Evolutionary conservation across 345 rosid species (phyloP).

Genomic region (Cardamine chenopodiifolia): DNA sequence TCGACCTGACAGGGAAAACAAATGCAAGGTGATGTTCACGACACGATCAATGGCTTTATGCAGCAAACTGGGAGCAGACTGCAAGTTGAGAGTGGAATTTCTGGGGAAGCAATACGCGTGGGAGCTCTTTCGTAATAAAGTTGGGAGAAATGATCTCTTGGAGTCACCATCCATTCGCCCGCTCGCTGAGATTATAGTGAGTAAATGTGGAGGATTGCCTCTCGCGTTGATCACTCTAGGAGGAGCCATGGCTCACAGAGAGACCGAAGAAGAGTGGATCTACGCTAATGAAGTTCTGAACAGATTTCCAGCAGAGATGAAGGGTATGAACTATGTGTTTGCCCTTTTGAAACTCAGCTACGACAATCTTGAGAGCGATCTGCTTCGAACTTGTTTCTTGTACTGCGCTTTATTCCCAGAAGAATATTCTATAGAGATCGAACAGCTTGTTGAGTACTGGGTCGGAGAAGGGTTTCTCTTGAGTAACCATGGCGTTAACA

Average conservation of each 20-base stretch:
- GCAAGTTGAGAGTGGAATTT: constrained; percentile 39
- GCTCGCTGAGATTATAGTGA: constrained; percentile 45
- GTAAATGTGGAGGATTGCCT: constrained; percentile 56
- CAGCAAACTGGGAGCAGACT: constrained; percentile 33
- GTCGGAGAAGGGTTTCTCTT: constrained; percentile 49
- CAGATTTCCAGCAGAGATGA: constrained; percentile 46
- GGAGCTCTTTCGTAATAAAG: constrained; percentile 36
- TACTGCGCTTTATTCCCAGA: constrained; percentile 55
- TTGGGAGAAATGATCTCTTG: constrained; percentile 38
- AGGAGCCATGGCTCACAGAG: constrained; percentile 53
- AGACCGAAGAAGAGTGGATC: constrained; percentile 54
- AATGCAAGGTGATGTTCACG: constrained; percentile 43
- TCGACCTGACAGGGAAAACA: constrained; percentile 43
- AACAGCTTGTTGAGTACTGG: constrained; percentile 51
- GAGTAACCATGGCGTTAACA: constrained; percentile 30
- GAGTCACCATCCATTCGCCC: constrained; percentile 37
- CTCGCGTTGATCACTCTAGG: constrained; percentile 53
- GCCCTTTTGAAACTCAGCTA: constrained; percentile 50
- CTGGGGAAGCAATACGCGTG: constrained; percentile 33
- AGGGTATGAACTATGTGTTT: constrained; percentile 53
- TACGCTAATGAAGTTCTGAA: constrained; percentile 44
- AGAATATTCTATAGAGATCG: constrained; percentile 45
- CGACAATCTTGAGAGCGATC: constrained; percentile 49
- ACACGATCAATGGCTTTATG: constrained; percentile 42
- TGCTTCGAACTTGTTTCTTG: constrained; percentile 50